Evolutionary conservation across 1,139 yeast species (phyloP), one percentile per base, ranked within the genome.

Genomic region (Maudiozyma humilis): DNA sequence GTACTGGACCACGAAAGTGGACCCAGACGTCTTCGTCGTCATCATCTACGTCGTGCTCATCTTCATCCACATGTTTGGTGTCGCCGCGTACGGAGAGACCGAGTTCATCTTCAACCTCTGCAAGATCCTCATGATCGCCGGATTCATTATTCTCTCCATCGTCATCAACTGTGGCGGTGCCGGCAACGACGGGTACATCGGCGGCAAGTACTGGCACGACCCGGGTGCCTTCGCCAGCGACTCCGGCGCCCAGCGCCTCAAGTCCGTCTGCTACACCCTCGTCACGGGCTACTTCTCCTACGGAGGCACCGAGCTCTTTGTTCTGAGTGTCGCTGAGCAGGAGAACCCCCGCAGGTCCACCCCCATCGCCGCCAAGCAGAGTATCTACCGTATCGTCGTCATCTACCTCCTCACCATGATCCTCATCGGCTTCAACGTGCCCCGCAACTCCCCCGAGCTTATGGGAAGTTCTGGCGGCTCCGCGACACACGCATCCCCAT

Each of bases 251-350:
- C 35, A 38, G 14, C 45, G 42, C 48, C 82, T 74, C 69, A 84
- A 85, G 60, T 95, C 95, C 51, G 79, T 85, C 29, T 79, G 88
- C 57, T 71, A 83, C 10, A 85, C 81, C 18, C 82, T 87, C 54
- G 84, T 86, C 41, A 74, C 81, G 30, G 89, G 91, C 32, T 88
- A 93, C 14, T 86, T 84, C 65, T 77, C 94, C 4, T 81, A 82
- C 56, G 85, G 86, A 38, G 91, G 93, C 55, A 77, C 83, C 38
- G 93, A 84, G 65, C 68, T 81, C 55, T 79, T 80, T 47, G 94
- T 91, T 45, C 70, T 87, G 53, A 86, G 91, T 34, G 89, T 93
- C 34, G 86, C 93, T 29, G 95, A 87, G 65, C 79, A 91, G 38
- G 70, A 70, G 45, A 81, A 83, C 64, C 95, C 95, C 47, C 69